Evolutionary conservation across 1,284 basidiomycete species (phyloP), one percentile per base, ranked within the genome.

Genomic region (Apiotrichum brassicae): DNA sequence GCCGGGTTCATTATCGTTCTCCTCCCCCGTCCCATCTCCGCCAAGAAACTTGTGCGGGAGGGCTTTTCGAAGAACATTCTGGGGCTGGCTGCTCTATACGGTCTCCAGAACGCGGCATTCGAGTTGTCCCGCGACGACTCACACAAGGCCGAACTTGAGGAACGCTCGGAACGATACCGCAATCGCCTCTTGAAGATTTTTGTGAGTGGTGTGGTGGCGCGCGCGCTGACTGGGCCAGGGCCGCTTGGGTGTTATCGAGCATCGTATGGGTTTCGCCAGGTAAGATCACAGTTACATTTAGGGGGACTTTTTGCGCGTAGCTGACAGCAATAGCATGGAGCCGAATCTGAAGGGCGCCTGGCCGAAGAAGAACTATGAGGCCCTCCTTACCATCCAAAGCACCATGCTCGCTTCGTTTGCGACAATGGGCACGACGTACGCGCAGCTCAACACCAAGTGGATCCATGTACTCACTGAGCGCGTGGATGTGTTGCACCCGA

Each of bases 1-100:
- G 70, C 61, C 2, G 64, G 59, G 0, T 70, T 72, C 46, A 54
- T 72, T 34, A 56, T 72, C 56, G 65, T 66, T 55, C 45, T 72
- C 20, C 60, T 73, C 51, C 72, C 71, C n/a, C 61, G 58, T 18
- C 70, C 71, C 1, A 51, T 59, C 6, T 64, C 67, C 0, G 68
- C 70, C 12, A 63, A 65, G 34, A 56, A 54, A 11, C 54, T 68
- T 11, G 65, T 72, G 30, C 58, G 73, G 8, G 57, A 62, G 14
- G 61, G 56, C 7, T 25, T 70, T 9, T 64, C 71, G 2, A 64
- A 63, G 48, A 66, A 65, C 43, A 64, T 71, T 24, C 57, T 58
- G 4, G 62, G 58, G 4, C 60, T 71, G 0, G 62, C 61, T 11
- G 63, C 64, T n/a, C 47, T 75, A 23, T 73, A 69, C 35, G 64